Evolutionary conservation across 1,139 yeast genomes (phyloP).

Genomic region (Yamadazyma buinensis): DNA sequence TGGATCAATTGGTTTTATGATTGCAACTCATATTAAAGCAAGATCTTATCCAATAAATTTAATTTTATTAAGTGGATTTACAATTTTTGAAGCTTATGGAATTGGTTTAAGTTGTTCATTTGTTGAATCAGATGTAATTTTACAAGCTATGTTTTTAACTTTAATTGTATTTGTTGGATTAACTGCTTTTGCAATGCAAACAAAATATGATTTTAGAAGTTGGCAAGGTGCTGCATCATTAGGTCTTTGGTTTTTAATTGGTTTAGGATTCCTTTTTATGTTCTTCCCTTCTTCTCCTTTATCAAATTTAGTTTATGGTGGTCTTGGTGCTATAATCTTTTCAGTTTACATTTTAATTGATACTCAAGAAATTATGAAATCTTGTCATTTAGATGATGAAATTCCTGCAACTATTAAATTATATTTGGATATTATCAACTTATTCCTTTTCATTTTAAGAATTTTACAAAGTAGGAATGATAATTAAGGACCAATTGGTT

Average conservation of each 20-base stretch:
- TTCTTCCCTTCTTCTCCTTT: constrained; percentile 57
- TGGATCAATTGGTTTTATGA: constrained; percentile 60
- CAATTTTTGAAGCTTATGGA: constrained; percentile 70
- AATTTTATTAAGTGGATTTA: constrained; percentile 59
- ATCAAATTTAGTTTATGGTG: constrained; percentile 62
- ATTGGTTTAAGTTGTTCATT: constrained; percentile 66
- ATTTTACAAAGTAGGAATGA: constrained; percentile 45
- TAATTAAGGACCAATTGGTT: no score
- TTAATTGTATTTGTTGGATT: constrained; percentile 68
- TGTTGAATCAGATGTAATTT: constrained; percentile 59
- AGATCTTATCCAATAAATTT: constrained; percentile 62
- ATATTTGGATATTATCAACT: constrained; percentile 77
- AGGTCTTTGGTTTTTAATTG: constrained; percentile 66
- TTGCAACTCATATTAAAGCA: constrained; percentile 57
- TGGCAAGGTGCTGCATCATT: constrained; percentile 66
- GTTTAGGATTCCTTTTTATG: constrained; percentile 66
- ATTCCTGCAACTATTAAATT: constrained; percentile 73
- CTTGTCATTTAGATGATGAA: constrained; percentile 82
- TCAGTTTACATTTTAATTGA: constrained; percentile 73
- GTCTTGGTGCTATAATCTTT: constrained; percentile 72
- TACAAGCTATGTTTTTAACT: constrained; percentile 73
- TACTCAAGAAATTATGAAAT: constrained; percentile 78
- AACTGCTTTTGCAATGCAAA: constrained; percentile 73
- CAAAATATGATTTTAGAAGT: constrained; percentile 74
- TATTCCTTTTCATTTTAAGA: constrained; percentile 73